Base-by-base conservation (phyloP, 108 stramenopile genomes). In the Cyclotella cryptica region DNA sequence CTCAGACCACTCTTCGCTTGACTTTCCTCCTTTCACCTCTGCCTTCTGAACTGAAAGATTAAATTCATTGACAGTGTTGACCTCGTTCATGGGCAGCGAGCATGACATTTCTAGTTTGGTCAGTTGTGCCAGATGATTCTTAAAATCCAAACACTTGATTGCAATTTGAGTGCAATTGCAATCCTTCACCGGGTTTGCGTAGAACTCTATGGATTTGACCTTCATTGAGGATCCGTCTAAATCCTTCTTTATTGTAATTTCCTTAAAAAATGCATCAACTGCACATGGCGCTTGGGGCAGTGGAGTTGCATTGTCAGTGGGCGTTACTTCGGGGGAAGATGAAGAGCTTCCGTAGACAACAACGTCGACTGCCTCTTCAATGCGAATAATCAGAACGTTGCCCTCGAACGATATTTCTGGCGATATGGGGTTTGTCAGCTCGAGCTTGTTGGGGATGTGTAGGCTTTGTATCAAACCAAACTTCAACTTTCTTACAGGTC, bases 351-450 rank as follows among this genome's bases (percentile, higher is more conserved):
- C 62, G 30, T 57, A 75, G 27, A 53, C 19, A 29, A 80, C 30
- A 30, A 69, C 49, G 41, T 75, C 71, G 41, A 80, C 35, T 49
- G 67, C 35, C 17, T 75, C 55, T 43, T 65, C 45, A 26, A 80
- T 22, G 15, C 57, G n/a, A 24, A 68, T 40, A 28, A 71, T 29
- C 45, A 80, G 41, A 19, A 74, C 51, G 11, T 69, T 60, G 27
- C 79, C 79, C 51, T 75, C 67, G 27, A 69, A 80, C 19, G 60
- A 59, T 3, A 75, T 28, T 51, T 80, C 74, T 19, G 67, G 27
- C 8, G 51, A 68, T 15, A 80, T 28, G 7, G 74, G 79, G 27
- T 47, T 80, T 58, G 49, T n/a, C 10, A 80, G 44, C 29, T 52
- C 43, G n/a, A 69, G 12, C n/a, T 18, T 43, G 22, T 75, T 66